These are phyloP conservation scores for Trichoderma cornu-damae DNA, from an alignment of 2,329 filamentous ascomycete genomes.

Conservation along the genomic window DNA sequence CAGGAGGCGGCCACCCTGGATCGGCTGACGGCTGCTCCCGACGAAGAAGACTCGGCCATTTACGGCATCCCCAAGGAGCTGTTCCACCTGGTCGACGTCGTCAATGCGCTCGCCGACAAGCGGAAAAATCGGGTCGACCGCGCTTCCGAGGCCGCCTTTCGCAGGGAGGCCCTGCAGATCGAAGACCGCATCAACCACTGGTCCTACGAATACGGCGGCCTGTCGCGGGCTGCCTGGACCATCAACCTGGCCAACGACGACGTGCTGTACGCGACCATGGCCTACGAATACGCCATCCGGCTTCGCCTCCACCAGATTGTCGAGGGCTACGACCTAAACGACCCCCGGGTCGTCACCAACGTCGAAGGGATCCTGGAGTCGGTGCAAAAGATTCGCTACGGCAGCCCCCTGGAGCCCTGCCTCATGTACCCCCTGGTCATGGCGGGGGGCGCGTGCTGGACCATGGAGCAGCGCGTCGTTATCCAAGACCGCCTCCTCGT, in stretches of 20 bases:
- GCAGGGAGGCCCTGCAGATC: conserved; percentile 28
- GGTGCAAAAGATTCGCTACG: conserved; percentile 38
- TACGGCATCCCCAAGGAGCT: conserved; percentile 36
- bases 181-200: conserved; percentile 36
- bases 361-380: conserved; percentile 34
- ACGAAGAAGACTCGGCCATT: conserved; percentile 32
- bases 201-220: conserved; percentile 31
- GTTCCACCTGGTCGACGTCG: conserved; percentile 32
- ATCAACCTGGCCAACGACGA: conserved; percentile 26
- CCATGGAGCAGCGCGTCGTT: conserved; percentile 34
- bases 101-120: conserved; percentile 33
- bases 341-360: conserved; percentile 32
- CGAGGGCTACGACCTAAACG: conserved; percentile 36
- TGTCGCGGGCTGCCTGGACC: conserved; percentile 25
- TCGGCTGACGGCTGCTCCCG: conserved; percentile 25
- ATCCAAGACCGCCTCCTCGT: conserved; percentile 39
- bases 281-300: conserved; percentile 39
- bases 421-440: conserved; percentile 40
- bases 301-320: conserved; percentile 40
- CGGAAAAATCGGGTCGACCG: conserved; percentile 30
- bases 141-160: conserved; percentile 30
- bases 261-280: conserved; percentile 33
- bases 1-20: conserved; percentile 28
- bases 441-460: conserved; percentile 36
- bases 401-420: conserved; percentile 38